These are phyloP conservation scores for Zostera marina DNA, from an alignment of 116 monocot genomes.

Conservation along the genomic window DNA sequence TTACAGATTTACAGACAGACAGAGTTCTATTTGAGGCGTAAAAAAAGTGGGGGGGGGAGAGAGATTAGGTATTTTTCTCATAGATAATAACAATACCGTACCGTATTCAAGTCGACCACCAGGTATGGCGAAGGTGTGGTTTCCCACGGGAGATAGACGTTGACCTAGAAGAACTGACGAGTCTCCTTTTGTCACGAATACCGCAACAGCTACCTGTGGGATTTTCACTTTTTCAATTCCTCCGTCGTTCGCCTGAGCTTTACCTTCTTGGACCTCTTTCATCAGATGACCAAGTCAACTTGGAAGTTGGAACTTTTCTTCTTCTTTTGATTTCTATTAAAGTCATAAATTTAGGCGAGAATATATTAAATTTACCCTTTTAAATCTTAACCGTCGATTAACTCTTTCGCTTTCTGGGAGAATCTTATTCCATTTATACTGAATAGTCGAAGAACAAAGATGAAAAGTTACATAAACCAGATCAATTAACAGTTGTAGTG, in stretches of 20 bases:
- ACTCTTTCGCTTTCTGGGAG: too few relatives aligned
- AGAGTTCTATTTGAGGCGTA: too few relatives aligned
- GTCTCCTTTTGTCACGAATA: constrained; percentile 27
- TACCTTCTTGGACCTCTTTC: neutral
- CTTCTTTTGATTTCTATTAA: too few relatives aligned
- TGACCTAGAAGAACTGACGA: constrained; percentile 33
- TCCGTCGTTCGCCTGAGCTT: neutral
- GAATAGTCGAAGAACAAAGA: too few relatives aligned
- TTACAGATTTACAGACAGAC: too few relatives aligned
- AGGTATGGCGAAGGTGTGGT: constrained; percentile 41
- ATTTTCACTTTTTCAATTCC: neutral
- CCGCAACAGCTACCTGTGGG: constrained; percentile 31
- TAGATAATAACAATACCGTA: constrained; percentile 1
- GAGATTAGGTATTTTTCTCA: too few relatives aligned
- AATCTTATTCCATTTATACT: too few relatives aligned
- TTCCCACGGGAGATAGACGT: constrained; percentile 27
- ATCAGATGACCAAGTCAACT: neutral
- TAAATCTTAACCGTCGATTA: neutral
- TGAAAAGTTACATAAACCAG: too few relatives aligned
- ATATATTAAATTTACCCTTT: too few relatives aligned
- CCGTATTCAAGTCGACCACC: constrained; percentile 56
- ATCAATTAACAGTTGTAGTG: too few relatives aligned
- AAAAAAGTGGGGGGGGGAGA: too few relatives aligned
- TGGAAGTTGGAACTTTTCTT: neutral
- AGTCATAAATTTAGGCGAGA: too few relatives aligned